Base-by-base conservation (phyloP, 2,329 filamentous ascomycete genomes). In the Ophiocordyceps polyrhachis-furcata region DNA sequence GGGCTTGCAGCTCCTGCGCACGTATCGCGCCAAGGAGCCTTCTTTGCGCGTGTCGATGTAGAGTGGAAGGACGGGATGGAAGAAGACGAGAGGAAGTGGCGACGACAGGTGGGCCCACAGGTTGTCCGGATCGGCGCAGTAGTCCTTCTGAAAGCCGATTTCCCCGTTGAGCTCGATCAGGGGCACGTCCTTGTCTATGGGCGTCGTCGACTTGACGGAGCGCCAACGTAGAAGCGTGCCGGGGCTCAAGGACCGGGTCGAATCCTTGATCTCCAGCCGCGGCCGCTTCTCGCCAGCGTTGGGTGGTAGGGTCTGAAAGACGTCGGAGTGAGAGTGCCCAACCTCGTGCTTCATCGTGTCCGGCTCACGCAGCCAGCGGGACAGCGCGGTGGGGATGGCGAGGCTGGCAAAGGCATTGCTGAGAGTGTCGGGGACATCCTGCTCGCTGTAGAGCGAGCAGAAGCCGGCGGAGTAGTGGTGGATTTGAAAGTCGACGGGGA, bases 31-130 rank as follows among this genome's bases (percentile, higher is more conserved):
- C 32, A 78, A 67, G 5, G 85, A 94, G 20, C 89, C 91, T 64
- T 93, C 86, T 58, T 76, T 76, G 48, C 91, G 74, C 11, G 88
- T 91, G 61, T 95, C 91, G 55, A 98, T 91, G 63, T 88, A 94
- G 13, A 98, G 74, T 0, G 89, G 89, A 9, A 96, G 74, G 47
- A 80, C 73, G 1, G 87, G 85, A 55, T 93, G 88, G 61, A 96
- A 89, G 58, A 88, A 85, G 21, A 89, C 82, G 53, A 87, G 87
- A 1, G 83, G 83, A 2, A 78, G 62, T 4, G 76, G 75, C 3
- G 73, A 74, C 14, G 68, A 72, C 12, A 83, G 61, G 44, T 83
- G 79, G 31, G 71, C 64, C 79, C 80, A 87, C 9, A 77, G 68
- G 52, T 83, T 85, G 28, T 70, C 69, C 1, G 72, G 65, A 45